A percentile compares a stretch with the other conserved stretches of the same genome.
Evolutionary conservation across 495 filamentous ascomycete species (phyloP).

Genomic region (Arthonia radiata): DNA sequence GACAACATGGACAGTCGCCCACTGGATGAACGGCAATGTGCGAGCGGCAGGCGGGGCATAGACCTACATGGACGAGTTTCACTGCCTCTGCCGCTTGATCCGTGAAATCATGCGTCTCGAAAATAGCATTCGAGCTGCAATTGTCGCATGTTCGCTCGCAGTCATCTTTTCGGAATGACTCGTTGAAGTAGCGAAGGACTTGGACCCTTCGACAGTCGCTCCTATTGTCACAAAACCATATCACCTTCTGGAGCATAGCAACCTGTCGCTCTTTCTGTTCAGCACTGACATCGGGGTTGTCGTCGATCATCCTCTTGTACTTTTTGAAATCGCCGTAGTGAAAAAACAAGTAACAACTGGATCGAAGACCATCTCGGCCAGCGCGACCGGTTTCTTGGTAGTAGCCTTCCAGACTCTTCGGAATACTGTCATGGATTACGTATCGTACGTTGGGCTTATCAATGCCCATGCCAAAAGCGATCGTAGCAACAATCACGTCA

Average conservation of each 20-base stretch:
- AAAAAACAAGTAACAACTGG: constrained; percentile 79
- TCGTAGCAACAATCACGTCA: constrained; percentile 93
- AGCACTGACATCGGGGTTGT: constrained; percentile 41
- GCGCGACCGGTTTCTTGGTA: constrained; percentile 94
- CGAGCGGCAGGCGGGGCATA: no score
- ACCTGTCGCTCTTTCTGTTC: constrained; percentile 64
- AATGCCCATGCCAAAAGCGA: constrained; percentile 97
- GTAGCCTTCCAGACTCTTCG: constrained; percentile 93
- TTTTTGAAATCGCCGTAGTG: constrained; percentile 42
- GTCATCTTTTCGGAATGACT: constrained; percentile 42
- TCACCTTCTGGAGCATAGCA: constrained; percentile 60
- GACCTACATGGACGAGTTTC: constrained; percentile 33
- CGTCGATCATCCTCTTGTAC: constrained; percentile 50
- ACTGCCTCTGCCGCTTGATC: constrained; percentile 44
- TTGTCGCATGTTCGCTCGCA: constrained; percentile 68
- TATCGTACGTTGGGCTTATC: constrained; percentile 92
- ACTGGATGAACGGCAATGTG: no score
- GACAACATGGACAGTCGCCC: no score
- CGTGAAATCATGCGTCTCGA: constrained; percentile 50
- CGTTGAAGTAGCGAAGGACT: constrained; percentile 78
- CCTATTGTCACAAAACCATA: constrained; percentile 69
- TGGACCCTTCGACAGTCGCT: constrained; percentile 69
- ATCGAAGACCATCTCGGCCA: constrained; percentile 67
- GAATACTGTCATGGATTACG: constrained; percentile 75
- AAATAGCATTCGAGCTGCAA: constrained; percentile 41